Evolutionary conservation across 2,329 filamentous ascomycete species (phyloP).

Genomic region (Penicillium crustosum): DNA sequence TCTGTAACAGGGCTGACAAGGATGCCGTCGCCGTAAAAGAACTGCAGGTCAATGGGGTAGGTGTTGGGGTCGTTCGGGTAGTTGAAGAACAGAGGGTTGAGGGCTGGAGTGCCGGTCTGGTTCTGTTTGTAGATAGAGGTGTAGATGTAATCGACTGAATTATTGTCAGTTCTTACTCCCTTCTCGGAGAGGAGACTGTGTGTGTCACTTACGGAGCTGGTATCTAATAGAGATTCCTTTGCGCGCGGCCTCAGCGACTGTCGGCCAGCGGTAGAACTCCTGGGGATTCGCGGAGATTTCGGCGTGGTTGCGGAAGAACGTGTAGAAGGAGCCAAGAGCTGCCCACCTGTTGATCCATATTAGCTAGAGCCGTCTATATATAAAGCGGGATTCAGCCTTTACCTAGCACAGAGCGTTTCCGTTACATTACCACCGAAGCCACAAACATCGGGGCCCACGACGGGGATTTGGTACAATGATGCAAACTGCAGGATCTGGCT

Average conservation of each 20-base stretch:
- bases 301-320: constrained; percentile 75
- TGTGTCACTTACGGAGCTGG: constrained; percentile 48
- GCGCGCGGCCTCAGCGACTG: constrained; percentile 62
- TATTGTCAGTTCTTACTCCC: background rate
- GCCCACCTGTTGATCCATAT: constrained; percentile 53
- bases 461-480: constrained; percentile 65
- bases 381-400: background rate
- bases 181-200: background rate
- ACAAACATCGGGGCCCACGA: constrained; percentile 71
- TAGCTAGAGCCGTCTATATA: background rate
- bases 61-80: constrained; percentile 61
- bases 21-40: constrained; percentile 58
- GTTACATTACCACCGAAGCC: constrained; percentile 69
- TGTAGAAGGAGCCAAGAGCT: constrained; percentile 67
- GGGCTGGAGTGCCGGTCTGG: constrained; percentile 61
- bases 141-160: constrained; percentile 68
- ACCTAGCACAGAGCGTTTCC: constrained; percentile 65
- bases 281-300: constrained; percentile 54
- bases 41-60: constrained; percentile 54
- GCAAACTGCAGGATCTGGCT: constrained; percentile 60
- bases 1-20: constrained; percentile 57
- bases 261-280: constrained; percentile 70
- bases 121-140: constrained; percentile 64
- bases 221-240: constrained; percentile 73
- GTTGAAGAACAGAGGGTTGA: constrained; percentile 69